Conservation (phyloP, 495 filamentous ascomycete genomes). For the Annulohypoxylon moriforme region DNA sequence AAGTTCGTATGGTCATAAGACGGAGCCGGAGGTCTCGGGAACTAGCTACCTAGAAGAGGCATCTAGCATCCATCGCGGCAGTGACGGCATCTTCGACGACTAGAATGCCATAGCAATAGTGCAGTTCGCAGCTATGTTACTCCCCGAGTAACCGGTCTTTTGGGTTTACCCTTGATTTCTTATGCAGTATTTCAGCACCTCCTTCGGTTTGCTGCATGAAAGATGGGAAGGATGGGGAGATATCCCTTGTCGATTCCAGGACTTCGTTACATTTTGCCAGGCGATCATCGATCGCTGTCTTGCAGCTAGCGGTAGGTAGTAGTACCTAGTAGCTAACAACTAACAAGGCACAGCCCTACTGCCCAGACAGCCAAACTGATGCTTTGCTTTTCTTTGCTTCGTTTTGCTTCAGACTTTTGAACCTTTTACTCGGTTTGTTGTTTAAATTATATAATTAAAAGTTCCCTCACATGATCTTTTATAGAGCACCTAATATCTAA, state of each 20-base stretch:
- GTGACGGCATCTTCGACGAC: conserved; percentile 21
- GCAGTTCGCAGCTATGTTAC: not conserved
- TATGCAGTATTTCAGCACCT: not conserved
- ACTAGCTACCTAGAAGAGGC: not conserved
- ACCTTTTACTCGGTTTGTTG: not conserved
- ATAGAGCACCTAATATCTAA: not conserved
- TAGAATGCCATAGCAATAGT: not conserved
- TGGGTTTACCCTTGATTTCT: not conserved
- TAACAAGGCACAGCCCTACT: conserved; percentile 30
- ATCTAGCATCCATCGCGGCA: conserved; percentile 13
- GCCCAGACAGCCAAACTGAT: conserved; percentile 7
- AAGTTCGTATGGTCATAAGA: conserved; percentile 9
- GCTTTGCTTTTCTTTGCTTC: too few relatives aligned
- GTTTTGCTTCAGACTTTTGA: not conserved
- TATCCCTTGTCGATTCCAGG: conserved; percentile 23
- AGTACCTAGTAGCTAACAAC: not conserved
- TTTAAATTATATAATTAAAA: conserved; percentile 1
- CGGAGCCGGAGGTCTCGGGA: conserved; percentile 26
- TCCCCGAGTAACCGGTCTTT: conserved; percentile 17
- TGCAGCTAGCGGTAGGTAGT: conserved; percentile 5
- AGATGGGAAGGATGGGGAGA: conserved; percentile 5
- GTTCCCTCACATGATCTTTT: not conserved
- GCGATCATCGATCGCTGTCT: conserved; percentile 35
- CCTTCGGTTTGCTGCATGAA: conserved; percentile 21
- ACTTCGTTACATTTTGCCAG: conserved; percentile 6